Evolutionary conservation across 2,329 filamentous ascomycete species (phyloP).

Genomic region (Sclerotinia sclerotiorum): DNA sequence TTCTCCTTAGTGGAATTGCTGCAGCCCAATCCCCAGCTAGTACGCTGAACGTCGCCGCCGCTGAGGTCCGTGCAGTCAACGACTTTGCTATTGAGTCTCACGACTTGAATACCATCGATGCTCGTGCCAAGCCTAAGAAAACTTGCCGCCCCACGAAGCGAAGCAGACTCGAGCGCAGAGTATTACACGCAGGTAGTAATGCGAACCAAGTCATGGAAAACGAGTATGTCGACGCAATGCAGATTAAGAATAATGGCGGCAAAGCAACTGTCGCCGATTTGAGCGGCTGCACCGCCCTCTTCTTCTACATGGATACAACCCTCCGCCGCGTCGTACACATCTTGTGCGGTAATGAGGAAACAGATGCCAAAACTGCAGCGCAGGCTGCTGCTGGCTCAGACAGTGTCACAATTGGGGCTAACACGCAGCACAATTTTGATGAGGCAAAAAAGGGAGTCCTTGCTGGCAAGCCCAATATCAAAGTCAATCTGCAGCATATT

Average conservation of each 20-base stretch:
- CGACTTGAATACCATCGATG: slow-evolving; percentile 1
- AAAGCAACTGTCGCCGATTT: slow-evolving; percentile 9
- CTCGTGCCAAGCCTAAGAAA: slow-evolving; percentile 13
- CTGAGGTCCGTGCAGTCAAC: neutral
- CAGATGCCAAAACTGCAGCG: slow-evolving; percentile 16
- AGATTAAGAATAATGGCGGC: slow-evolving; percentile 7
- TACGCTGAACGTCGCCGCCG: neutral
- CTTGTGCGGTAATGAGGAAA: slow-evolving; percentile 19
- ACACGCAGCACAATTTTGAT: neutral
- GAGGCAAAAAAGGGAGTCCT: neutral
- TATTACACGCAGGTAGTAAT: neutral
- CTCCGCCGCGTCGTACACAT: slow-evolving; percentile 15
- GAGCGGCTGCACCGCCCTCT: slow-evolving; percentile 20
- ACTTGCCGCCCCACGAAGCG: neutral
- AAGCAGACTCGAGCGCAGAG: neutral
- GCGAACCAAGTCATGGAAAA: slow-evolving; percentile 8
- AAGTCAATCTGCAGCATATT: neutral
- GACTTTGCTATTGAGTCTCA: slow-evolving; percentile 4
- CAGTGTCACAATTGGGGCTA: neutral
- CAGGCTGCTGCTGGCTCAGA: neutral
- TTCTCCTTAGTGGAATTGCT: neutral
- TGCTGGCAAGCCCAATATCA: neutral
- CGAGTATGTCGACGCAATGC: slow-evolving; percentile 13
- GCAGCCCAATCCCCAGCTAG: neutral
- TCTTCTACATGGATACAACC: slow-evolving; percentile 10